These are phyloP conservation scores for Puccinia novopanici DNA, from an alignment of 1,284 basidiomycete species.

Conservation along the genomic window DNA sequence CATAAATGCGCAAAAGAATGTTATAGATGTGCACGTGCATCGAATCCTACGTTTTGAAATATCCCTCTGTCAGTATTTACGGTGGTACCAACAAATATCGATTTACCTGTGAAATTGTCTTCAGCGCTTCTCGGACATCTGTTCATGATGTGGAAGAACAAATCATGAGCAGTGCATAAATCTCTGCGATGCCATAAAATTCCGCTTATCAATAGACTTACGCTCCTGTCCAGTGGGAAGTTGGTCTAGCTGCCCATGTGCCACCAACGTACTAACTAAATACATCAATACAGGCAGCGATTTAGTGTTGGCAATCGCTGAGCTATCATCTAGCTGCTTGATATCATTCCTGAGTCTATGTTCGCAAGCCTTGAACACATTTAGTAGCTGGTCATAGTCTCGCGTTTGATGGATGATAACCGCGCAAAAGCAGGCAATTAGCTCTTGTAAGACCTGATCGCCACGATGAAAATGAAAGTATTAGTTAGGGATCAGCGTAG, in stretches of 20 bases:
- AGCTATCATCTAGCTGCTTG: not conserved
- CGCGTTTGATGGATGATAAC: conserved; percentile 82
- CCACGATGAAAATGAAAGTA: not conserved
- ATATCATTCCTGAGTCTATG: conserved; percentile 62
- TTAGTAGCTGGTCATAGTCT: conserved; percentile 74
- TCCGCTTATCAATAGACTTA: conserved; percentile 65
- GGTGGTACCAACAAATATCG: not conserved
- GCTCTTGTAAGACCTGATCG: conserved; percentile 76
- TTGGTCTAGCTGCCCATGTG: conserved; percentile 81
- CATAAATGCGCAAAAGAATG: conserved; percentile 30
- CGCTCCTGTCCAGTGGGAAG: conserved; percentile 63
- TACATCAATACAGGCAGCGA: conserved; percentile 67
- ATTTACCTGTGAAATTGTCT: conserved; percentile 32
- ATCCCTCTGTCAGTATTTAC: not conserved
- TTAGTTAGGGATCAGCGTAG: too few species aligned
- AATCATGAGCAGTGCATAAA: not conserved
- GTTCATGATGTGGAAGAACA: not conserved
- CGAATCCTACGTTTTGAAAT: conserved; percentile 25
- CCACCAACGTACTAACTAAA: conserved; percentile 79
- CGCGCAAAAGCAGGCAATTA: conserved; percentile 84
- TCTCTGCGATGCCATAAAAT: not conserved
- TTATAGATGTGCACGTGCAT: conserved; percentile 42
- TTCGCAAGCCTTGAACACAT: conserved; percentile 78
- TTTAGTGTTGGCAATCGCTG: conserved; percentile 54
- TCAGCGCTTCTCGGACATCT: conserved; percentile 37